Evolutionary conservation across 768 basidiomycete genomes (phyloP).

Genomic region (Tricholomella constricta): DNA sequence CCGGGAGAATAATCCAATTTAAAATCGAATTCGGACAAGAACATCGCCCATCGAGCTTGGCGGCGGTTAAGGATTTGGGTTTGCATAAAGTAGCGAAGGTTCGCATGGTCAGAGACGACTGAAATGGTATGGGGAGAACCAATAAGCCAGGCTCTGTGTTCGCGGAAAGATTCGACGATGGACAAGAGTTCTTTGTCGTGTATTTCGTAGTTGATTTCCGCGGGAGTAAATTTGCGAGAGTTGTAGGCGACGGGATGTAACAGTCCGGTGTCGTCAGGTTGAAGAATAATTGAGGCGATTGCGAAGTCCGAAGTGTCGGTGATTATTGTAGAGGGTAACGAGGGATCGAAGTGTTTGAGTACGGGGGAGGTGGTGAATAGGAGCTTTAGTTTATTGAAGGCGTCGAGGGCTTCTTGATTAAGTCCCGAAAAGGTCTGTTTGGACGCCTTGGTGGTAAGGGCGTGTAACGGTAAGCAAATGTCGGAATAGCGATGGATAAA

Average conservation of each 20-base stretch:
- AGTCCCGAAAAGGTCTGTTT: neutral
- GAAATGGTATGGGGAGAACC: constrained; percentile 26
- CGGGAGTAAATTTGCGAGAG: constrained; percentile 34
- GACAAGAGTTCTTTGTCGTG: constrained; percentile 56
- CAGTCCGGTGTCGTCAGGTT: constrained; percentile 23
- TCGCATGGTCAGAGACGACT: constrained; percentile 36
- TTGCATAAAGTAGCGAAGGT: constrained; percentile 46
- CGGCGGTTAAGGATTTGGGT: constrained; percentile 40
- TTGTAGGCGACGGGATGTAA: constrained; percentile 43
- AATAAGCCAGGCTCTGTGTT: constrained; percentile 34
- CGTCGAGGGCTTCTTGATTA: neutral
- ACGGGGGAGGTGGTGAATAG: constrained; percentile 32
- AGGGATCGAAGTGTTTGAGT: constrained; percentile 34
- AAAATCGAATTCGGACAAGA: constrained; percentile 41
- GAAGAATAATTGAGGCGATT: constrained; percentile 31
- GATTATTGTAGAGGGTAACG: constrained; percentile 23
- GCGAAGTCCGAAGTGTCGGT: constrained; percentile 39
- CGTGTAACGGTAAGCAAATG: no score
- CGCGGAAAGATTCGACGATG: constrained; percentile 39
- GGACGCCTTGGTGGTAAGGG: constrained; percentile 22
- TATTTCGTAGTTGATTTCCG: constrained; percentile 49
- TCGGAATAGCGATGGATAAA: no score
- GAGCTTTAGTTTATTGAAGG: constrained; percentile 29
- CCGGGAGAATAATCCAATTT: constrained; percentile 32
- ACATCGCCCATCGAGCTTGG: constrained; percentile 50